Percentiles rank a stretch among this genome's conserved stretches.
Evolutionary conservation across 768 basidiomycete species (phyloP).

Genomic region (Termitomyces sp.): DNA sequence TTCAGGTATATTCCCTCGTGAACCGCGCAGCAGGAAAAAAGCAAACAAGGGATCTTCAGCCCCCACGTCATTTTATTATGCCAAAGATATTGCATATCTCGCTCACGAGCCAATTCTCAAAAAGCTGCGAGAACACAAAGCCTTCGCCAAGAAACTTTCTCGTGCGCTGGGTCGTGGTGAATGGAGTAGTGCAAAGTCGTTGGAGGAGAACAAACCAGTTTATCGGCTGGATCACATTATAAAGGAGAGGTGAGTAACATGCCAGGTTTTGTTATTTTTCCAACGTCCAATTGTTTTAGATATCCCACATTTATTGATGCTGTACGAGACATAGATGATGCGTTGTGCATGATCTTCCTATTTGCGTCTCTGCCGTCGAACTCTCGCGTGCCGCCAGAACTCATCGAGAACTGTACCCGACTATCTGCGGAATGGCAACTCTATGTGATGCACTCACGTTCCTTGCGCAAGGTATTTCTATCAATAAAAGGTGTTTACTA

Average conservation of each 20-base stretch:
- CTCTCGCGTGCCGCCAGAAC: conserved; percentile 71
- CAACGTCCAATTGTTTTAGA: conserved; percentile 36
- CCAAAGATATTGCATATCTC: conserved; percentile 96
- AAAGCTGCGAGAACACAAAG: conserved; percentile 95
- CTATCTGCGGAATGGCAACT: conserved; percentile 96
- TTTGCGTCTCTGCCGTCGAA: conserved; percentile 92
- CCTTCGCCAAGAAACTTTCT: conserved; percentile 95
- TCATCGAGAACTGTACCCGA: conserved; percentile 87
- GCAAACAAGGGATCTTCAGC: conserved; percentile 98
- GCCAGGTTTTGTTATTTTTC: neutral
- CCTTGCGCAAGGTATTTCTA: conserved; percentile 87
- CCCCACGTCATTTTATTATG: conserved; percentile 96
- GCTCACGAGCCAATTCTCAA: conserved; percentile 93
- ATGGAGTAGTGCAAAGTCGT: conserved; percentile 91
- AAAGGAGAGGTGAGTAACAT: conserved; percentile 78
- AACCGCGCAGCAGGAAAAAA: conserved; percentile 85
- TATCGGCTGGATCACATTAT: conserved; percentile 95
- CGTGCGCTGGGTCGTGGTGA: conserved; percentile 91
- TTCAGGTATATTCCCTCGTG: conserved; percentile 94
- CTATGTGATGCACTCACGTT: conserved; percentile 84
- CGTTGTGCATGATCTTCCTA: conserved; percentile 90
- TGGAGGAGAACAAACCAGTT: conserved; percentile 90
- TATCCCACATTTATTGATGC: conserved; percentile 98
- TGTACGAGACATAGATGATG: conserved; percentile 94
- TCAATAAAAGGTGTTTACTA: conserved; percentile 99